Percentiles rank a stretch among this genome's conserved stretches.
Conservation (phyloP, 73 alveolate genomes). For the Blepharisma stoltei region DNA sequence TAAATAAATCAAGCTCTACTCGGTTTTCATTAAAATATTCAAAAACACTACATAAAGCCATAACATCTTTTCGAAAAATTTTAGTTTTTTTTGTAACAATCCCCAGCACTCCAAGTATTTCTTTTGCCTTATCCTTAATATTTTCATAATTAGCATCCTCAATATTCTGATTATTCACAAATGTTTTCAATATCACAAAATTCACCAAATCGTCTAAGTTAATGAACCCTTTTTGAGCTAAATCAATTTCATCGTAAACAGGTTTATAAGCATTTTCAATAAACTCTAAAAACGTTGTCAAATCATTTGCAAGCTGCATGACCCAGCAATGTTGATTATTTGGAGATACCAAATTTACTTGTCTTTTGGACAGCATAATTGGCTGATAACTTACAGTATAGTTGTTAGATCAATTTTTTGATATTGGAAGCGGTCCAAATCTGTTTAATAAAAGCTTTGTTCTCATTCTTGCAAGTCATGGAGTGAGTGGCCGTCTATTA, state of each 20-base stretch:
- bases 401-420: too few species aligned
- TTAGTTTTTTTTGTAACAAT: neutral
- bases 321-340: too few species aligned
- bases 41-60: neutral
- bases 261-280: neutral
- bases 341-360: too few species aligned
- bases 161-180: neutral
- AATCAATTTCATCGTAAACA: slow-evolving; percentile 8
- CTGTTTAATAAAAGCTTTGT: too few species aligned
- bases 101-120: neutral
- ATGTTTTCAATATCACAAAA: neutral
- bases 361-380: too few species aligned
- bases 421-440: too few species aligned
- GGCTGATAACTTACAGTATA: too few species aligned
- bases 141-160: slow-evolving; percentile 5
- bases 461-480: too few species aligned
- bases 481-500: too few species aligned
- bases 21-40: neutral
- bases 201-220: neutral
- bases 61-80: neutral
- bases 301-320: neutral
- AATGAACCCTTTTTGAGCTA: slow-evolving; percentile 23
- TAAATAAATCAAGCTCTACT: too few species aligned
- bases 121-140: slow-evolving; percentile 1
- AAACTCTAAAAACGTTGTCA: neutral